Evolutionary conservation across 768 basidiomycete genomes (phyloP).

Genomic region (Mycena pura): DNA sequence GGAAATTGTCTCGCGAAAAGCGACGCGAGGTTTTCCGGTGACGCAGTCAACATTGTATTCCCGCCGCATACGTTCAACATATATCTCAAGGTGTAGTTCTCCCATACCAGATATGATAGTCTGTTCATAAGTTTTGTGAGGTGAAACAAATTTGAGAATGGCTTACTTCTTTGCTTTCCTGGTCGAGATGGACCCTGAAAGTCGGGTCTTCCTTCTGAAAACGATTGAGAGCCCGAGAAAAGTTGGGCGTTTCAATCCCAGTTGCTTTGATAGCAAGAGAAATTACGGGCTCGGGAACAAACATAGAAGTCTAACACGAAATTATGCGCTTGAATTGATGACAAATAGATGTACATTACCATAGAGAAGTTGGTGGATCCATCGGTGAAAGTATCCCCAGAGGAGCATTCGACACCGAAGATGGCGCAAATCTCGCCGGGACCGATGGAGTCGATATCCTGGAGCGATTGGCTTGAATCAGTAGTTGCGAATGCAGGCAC

Average conservation of each 20-base stretch:
- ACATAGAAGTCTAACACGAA: conserved; percentile 89
- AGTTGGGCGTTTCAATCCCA: conserved; percentile 93
- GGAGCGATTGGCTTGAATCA: not conserved
- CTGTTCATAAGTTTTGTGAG: conserved; percentile 43
- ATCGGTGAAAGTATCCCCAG: conserved; percentile 98
- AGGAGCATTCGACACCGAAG: conserved; percentile 98
- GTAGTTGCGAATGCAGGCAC: not conserved
- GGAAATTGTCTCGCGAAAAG: conserved; percentile 94
- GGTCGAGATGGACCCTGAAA: conserved; percentile 95
- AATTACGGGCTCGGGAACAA: conserved; percentile 97
- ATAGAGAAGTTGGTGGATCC: conserved; percentile 89
- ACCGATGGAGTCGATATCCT: conserved; percentile 93
- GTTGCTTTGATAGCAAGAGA: conserved; percentile 92
- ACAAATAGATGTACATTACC: conserved; percentile 55
- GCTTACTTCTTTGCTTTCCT: conserved; percentile 89
- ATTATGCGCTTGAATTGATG: not conserved
- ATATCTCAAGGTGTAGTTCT: conserved; percentile 97
- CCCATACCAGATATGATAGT: conserved; percentile 99
- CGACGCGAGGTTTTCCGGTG: conserved; percentile 95
- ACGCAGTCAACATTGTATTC: conserved; percentile 94
- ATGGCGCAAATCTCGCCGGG: conserved; percentile 99
- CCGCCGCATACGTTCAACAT: conserved; percentile 98
- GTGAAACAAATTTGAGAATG: not conserved
- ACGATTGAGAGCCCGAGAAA: conserved; percentile 93
- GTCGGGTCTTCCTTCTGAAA: conserved; percentile 99